phyloP scores from a whole-genome alignment of 352 stramenopile genomes.

The Globisporangium camurandrum region DNA sequence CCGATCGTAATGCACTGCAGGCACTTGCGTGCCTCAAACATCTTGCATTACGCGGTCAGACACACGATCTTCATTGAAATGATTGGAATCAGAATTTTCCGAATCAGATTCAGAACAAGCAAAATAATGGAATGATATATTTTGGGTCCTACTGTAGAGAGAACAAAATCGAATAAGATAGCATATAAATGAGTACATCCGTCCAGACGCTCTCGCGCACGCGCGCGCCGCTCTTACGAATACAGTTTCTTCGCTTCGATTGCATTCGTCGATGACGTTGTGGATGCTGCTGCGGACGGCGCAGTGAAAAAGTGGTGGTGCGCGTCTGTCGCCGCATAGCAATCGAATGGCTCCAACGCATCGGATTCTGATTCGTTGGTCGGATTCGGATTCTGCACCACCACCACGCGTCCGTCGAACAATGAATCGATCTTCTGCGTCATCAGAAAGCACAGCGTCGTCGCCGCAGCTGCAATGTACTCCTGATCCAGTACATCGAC shows the following conservation, averaged over 20 bases:
- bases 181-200: constrained; percentile 16
- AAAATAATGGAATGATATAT: not conserved
- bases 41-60: constrained; percentile 43
- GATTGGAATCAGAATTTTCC: too few species aligned
- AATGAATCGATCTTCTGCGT: constrained; percentile 78
- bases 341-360: constrained; percentile 69
- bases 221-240: constrained; percentile 32
- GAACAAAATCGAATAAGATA: constrained; percentile 21
- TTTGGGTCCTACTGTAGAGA: not conserved
- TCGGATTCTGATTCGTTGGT: too few species aligned
- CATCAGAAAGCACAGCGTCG: constrained; percentile 80
- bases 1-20: constrained; percentile 41
- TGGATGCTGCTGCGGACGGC: constrained; percentile 16
- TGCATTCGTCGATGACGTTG: constrained; percentile 33
- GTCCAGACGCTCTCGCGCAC: constrained; percentile 2
- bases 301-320: constrained; percentile 73
- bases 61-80: not conserved
- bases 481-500: constrained; percentile 57
- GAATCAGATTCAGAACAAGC: too few species aligned
- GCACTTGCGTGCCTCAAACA: constrained; percentile 70
- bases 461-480: constrained; percentile 73
- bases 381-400: constrained; percentile 29
- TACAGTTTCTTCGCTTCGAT: constrained; percentile 75
- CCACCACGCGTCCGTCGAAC: constrained; percentile 39
- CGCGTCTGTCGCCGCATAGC: constrained; percentile 32